Base-by-base conservation (phyloP, 345 rosid genomes). In the Arabis hirsuta region DNA sequence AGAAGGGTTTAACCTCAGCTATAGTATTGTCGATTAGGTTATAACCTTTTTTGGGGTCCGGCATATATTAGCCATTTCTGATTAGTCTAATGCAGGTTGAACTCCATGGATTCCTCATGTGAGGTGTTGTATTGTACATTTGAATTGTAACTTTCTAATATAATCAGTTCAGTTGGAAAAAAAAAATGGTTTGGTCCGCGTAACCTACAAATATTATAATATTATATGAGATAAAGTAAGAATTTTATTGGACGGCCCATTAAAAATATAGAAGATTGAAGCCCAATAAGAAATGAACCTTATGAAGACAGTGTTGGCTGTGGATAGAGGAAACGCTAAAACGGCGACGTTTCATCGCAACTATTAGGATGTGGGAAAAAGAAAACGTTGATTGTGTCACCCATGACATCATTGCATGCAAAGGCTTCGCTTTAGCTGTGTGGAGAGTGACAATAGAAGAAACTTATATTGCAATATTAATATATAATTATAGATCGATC, bases 321-420 rank as follows among this genome's bases (percentile, higher is more conserved):
- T 11, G 43, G 43, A 38, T 69, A 56, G 10, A 29, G 4, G n/a
- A 31, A 12, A 13, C 2, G 38, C 5, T 2, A 34, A 71, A 42
- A 55, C 42, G 52, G 13, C 66, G 57, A 14, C 36, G 34, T 48
- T 57, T 4, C 6, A 31, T 9, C 1, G 5, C 36, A 24, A 64
- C 26, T 22, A 24, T 3, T 62, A 16, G 43, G 62, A 48, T 47
- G 66, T 63, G 59, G 66, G 31, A 19, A 76, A 76, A 74, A 60
- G 69, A 74, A 74, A 69, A 69, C 74, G 75, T 22, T 55, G 1
- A 13, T 31, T 34, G 5, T 72, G 64, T 77, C 80, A 77, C 20
- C 42, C 76, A 50, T 76, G 72, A 76, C 71, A 64, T 70, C 61
- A 57, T 0, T 42, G 24, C 74, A 75, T 75, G 74, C 79, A 60